These are phyloP conservation scores for Tylopilus subfusipes DNA, from an alignment of 768 basidiomycete genomes.

Conservation along the genomic window DNA sequence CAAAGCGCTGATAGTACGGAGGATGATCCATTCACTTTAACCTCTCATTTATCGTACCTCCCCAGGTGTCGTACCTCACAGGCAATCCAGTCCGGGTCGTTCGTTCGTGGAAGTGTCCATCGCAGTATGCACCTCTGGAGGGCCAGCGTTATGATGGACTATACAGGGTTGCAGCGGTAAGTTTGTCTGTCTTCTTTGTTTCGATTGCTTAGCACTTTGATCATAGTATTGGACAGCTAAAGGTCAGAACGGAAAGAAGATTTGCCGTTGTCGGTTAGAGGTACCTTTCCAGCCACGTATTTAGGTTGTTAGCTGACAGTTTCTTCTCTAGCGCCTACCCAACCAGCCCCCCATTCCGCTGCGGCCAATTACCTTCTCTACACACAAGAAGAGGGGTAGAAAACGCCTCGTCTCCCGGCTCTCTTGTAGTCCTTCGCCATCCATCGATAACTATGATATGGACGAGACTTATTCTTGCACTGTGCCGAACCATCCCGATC, in stretches of 20 bases:
- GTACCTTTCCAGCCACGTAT: neutral
- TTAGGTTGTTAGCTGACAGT: neutral
- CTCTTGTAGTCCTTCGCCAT: neutral
- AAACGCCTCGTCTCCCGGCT: neutral
- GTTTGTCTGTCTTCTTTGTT: neutral
- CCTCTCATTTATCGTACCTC: neutral
- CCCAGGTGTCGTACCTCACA: constrained; percentile 21
- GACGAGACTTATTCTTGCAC: neutral
- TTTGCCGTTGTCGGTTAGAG: constrained; percentile 30
- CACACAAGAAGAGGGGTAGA: neutral
- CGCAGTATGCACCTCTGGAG: constrained; percentile 24
- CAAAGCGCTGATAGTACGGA: constrained; percentile 18
- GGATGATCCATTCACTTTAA: neutral
- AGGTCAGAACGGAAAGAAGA: constrained; percentile 9
- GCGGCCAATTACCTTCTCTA: neutral
- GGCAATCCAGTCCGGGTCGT: constrained; percentile 26
- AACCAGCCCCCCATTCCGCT: constrained; percentile 23
- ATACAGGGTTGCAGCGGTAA: constrained; percentile 25
- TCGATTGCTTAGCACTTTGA: neutral
- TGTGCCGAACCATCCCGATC: neutral
- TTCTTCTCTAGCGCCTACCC: constrained; percentile 22
- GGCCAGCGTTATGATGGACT: constrained; percentile 33
- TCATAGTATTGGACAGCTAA: constrained; percentile 21
- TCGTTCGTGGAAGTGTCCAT: constrained; percentile 18
- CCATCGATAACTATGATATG: neutral